These are phyloP conservation scores for Penicillium desertorum DNA, from an alignment of 495 filamentous ascomycete genomes.

Conservation along the genomic window DNA sequence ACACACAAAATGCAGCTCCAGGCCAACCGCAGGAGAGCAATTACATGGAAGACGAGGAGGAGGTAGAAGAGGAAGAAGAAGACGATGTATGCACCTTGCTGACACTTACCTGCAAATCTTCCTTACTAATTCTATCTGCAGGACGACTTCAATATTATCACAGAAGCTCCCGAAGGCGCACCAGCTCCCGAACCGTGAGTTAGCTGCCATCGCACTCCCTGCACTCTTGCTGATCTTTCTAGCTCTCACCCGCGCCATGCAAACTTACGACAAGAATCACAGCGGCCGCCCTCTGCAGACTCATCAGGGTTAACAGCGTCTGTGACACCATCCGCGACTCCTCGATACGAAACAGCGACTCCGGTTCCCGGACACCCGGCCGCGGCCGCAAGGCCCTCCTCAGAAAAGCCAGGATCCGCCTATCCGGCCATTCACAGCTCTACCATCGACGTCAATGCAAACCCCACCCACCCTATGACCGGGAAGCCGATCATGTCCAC, in stretches of 20 bases:
- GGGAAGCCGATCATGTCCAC: constrained; percentile 73
- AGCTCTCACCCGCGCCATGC: constrained; percentile 45
- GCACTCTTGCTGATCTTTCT: constrained; percentile 18
- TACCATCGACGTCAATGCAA: constrained; percentile 79
- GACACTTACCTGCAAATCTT: background rate
- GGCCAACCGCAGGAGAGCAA: constrained; percentile 50
- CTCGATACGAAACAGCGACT: constrained; percentile 45
- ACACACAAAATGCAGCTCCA: constrained; percentile 23
- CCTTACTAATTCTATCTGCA: constrained; percentile 11
- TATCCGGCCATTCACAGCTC: constrained; percentile 71
- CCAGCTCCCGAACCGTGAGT: constrained; percentile 62
- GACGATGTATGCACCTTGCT: constrained; percentile 52
- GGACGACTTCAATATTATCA: constrained; percentile 94
- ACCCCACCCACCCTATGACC: constrained; percentile 69
- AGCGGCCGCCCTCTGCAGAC: constrained; percentile 58
- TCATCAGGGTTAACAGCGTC: constrained; percentile 33
- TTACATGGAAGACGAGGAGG: constrained; percentile 66
- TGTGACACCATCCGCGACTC: constrained; percentile 39
- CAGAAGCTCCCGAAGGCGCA: constrained; percentile 74
- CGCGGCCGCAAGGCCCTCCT: constrained; percentile 43
- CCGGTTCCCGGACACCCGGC: constrained; percentile 38
- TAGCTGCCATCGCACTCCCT: background rate
- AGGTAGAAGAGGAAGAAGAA: constrained; percentile 70
- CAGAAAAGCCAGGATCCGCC: constrained; percentile 52
- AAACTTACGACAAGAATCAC: constrained; percentile 61